These are phyloP conservation scores for Mycena vulgaris DNA, from an alignment of 768 basidiomycete species.

Conservation along the genomic window DNA sequence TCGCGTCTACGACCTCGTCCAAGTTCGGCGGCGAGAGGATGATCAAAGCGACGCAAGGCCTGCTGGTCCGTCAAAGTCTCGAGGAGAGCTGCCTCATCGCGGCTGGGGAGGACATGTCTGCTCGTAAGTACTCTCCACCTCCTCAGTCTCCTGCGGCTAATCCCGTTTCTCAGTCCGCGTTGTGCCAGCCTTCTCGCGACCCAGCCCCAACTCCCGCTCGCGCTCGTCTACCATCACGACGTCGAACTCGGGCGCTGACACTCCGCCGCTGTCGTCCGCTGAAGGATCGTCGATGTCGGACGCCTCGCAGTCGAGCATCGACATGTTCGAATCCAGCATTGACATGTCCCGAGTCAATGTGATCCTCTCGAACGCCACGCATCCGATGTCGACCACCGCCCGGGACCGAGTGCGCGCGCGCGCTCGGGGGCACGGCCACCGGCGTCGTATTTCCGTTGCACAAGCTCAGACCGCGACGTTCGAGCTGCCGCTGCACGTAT, in stretches of 20 bases:
- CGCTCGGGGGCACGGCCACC: no score
- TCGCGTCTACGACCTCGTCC: constrained; percentile 73
- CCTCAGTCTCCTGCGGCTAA: constrained; percentile 29
- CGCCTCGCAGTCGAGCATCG: constrained; percentile 84
- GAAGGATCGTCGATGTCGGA: constrained; percentile 80
- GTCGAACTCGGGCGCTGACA: constrained; percentile 76
- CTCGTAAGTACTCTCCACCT: constrained; percentile 58
- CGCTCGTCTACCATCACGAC: constrained; percentile 80
- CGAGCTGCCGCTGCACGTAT: no score
- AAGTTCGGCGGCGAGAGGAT: constrained; percentile 79
- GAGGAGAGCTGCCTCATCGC: constrained; percentile 77
- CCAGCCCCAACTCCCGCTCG: constrained; percentile 64
- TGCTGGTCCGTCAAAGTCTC: constrained; percentile 75
- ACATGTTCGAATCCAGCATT: no score
- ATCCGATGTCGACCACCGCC: no score
- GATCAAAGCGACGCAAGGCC: constrained; percentile 73
- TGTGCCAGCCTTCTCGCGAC: constrained; percentile 76
- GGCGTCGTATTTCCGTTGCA: constrained; percentile 68
- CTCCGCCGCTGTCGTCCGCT: constrained; percentile 78
- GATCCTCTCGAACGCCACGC: no score
- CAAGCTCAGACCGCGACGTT: no score
- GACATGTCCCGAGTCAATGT: no score
- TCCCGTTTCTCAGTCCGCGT: constrained; percentile 55
- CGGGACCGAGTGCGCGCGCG: no score
- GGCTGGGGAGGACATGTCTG: constrained; percentile 73